phyloP scores from a whole-genome alignment of 2,329 filamentous ascomycete species.

The Lachnellula hyalina region DNA sequence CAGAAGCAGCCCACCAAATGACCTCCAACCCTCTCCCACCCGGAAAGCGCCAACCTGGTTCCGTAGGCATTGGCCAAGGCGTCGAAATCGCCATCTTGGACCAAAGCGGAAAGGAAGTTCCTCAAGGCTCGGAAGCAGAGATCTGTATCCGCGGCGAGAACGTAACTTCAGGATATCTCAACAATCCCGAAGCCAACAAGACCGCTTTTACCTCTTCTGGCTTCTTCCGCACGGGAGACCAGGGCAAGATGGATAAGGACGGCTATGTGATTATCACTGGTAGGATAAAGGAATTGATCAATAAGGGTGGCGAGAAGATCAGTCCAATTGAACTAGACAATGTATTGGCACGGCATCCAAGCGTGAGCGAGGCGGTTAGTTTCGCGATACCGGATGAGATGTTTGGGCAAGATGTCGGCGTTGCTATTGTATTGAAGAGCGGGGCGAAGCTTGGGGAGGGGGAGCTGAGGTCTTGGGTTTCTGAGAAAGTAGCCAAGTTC shows the following conservation, averaged over 20 bases:
- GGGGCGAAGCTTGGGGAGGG: slow-evolving; percentile 51
- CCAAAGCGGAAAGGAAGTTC: slow-evolving; percentile 59
- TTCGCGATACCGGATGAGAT: slow-evolving; percentile 79
- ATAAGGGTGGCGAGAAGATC: slow-evolving; percentile 87
- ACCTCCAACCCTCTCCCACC: slow-evolving; percentile 69
- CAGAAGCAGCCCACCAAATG: slow-evolving; percentile 83
- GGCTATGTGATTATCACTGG: slow-evolving; percentile 83
- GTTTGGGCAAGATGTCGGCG: slow-evolving; percentile 76
- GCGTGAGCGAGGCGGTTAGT: slow-evolving; percentile 72
- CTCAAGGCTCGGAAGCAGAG: slow-evolving; percentile 68
- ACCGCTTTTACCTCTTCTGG: slow-evolving; percentile 68
- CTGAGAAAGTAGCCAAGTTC: slow-evolving; percentile 69
- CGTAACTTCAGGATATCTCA: slow-evolving; percentile 79
- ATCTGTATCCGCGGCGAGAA: slow-evolving; percentile 81
- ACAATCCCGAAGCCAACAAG: slow-evolving; percentile 72
- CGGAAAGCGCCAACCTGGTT: slow-evolving; percentile 71
- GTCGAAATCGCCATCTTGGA: slow-evolving; percentile 77
- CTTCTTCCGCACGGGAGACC: slow-evolving; percentile 85
- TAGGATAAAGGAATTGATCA: slow-evolving; percentile 90
- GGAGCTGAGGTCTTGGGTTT: slow-evolving; percentile 64
- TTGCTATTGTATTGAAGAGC: slow-evolving; percentile 69
- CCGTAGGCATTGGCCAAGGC: slow-evolving; percentile 76
- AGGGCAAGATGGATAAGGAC: slow-evolving; percentile 73
- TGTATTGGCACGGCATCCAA: slow-evolving; percentile 65
- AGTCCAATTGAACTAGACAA: slow-evolving; percentile 86